Percentiles rank a stretch among this genome's conserved stretches.
Conservation (phyloP, 805 yeast species). For the Torulaspora delbrueckii region DNA sequence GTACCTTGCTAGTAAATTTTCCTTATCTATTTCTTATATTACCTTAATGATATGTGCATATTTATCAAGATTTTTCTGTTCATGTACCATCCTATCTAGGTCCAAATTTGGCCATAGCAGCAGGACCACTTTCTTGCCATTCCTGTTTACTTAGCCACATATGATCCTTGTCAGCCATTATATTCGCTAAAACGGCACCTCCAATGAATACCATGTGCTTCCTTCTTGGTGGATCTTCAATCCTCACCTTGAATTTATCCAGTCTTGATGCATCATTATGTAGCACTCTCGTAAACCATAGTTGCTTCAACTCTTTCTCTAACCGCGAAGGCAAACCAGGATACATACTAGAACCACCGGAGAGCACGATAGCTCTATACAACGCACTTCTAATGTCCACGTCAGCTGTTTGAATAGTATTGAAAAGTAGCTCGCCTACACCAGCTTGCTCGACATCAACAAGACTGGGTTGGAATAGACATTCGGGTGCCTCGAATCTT, state of each 20-base stretch:
- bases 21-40: not conserved
- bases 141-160: slow-evolving; percentile 96
- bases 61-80: slow-evolving; percentile 1
- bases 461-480: slow-evolving; percentile 90
- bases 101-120: slow-evolving; percentile 80
- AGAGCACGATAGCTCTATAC: slow-evolving; percentile 85
- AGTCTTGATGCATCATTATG: slow-evolving; percentile 82
- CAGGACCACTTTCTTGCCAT: slow-evolving; percentile 96
- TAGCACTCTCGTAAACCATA: slow-evolving; percentile 87
- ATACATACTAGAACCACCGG: slow-evolving; percentile 98
- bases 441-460: slow-evolving; percentile 98
- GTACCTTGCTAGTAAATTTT: not conserved
- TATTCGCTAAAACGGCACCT: slow-evolving; percentile 95
- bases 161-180: slow-evolving; percentile 97
- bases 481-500: slow-evolving; percentile 66
- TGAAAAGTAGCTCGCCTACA: slow-evolving; percentile 86
- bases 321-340: slow-evolving; percentile 95
- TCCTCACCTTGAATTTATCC: slow-evolving; percentile 88
- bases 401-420: slow-evolving; percentile 91
- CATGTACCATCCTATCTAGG: slow-evolving; percentile 55
- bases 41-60: not conserved
- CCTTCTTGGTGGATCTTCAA: slow-evolving; percentile 98
- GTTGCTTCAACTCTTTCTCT: slow-evolving; percentile 93
- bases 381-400: slow-evolving; percentile 86
- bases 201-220: slow-evolving; percentile 98